Evolutionary conservation across 2,329 filamentous ascomycete species (phyloP).

Genomic region (Talaromyces marneffei): DNA sequence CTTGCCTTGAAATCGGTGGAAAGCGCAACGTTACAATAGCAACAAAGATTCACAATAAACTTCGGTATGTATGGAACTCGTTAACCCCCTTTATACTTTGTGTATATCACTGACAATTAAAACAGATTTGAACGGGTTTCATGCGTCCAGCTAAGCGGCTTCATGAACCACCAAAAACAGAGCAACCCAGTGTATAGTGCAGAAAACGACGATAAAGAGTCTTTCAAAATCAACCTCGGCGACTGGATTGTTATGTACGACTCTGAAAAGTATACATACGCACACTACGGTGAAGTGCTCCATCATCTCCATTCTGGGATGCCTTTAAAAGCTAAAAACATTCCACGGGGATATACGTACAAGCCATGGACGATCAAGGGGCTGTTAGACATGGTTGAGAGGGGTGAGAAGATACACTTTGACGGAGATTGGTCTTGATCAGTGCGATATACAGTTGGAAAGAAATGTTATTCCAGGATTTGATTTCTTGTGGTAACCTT

Average conservation of each 20-base stretch:
- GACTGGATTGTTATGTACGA: slow-evolving; percentile 10
- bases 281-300: slow-evolving; percentile 2
- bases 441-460: neutral
- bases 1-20: slow-evolving; percentile 33
- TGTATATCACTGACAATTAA: neutral
- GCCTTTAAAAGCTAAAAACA: slow-evolving; percentile 4
- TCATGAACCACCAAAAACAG: slow-evolving; percentile 11
- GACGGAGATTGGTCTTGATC: slow-evolving; percentile 9
- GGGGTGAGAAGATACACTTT: slow-evolving; percentile 1
- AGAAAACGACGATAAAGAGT: neutral
- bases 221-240: slow-evolving; percentile 7
- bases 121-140: slow-evolving; percentile 17
- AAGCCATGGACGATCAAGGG: slow-evolving; percentile 7
- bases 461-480: neutral
- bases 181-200: neutral
- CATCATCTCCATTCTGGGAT: neutral
- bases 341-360: slow-evolving; percentile 9
- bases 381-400: slow-evolving; percentile 1
- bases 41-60: slow-evolving; percentile 16
- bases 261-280: slow-evolving; percentile 10
- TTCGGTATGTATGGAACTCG: slow-evolving; percentile 10
- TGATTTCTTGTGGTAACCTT: too few relatives aligned
- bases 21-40: slow-evolving; percentile 16
- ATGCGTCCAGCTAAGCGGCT: slow-evolving; percentile 13
- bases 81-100: neutral